phyloP scores from a whole-genome alignment of 176 grass and related monocot genomes.

The Pontederia crassipes region DNA sequence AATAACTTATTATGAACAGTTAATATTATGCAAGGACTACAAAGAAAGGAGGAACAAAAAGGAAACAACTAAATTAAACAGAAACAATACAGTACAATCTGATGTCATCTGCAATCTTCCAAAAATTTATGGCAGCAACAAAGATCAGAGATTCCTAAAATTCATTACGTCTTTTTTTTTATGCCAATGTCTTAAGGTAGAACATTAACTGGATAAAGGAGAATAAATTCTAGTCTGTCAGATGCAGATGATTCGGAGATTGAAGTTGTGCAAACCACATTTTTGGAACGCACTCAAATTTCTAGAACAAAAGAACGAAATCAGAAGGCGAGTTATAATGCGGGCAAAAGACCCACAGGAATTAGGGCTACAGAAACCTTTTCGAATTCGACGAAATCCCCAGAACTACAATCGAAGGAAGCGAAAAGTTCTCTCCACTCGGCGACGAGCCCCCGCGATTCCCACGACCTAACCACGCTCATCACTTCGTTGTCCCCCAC shows the following conservation, averaged over 20 bases:
- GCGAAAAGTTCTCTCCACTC: conserved; percentile 71
- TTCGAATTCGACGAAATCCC: conserved; percentile 50
- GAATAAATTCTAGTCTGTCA: no score
- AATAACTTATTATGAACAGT: not conserved
- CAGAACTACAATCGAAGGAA: conserved; percentile 35
- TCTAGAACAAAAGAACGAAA: not conserved
- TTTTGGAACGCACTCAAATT: not conserved
- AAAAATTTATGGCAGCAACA: no score
- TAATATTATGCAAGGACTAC: not conserved
- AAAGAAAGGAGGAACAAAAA: not conserved
- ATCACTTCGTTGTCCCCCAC: conserved; percentile 52
- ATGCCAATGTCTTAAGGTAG: no score
- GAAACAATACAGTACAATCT: not conserved
- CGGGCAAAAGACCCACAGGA: not conserved
- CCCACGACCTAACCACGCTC: conserved; percentile 48
- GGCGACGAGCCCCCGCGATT: conserved; percentile 52
- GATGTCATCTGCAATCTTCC: no score
- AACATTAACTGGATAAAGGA: no score
- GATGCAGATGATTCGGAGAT: no score
- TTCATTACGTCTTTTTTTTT: no score
- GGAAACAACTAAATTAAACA: not conserved
- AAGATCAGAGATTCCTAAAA: no score
- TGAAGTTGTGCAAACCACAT: no score
- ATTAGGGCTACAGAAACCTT: conserved; percentile 26
- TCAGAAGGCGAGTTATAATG: not conserved